Conservation (phyloP, 208 protist genomes). For the Leishmania tropica region DNA sequence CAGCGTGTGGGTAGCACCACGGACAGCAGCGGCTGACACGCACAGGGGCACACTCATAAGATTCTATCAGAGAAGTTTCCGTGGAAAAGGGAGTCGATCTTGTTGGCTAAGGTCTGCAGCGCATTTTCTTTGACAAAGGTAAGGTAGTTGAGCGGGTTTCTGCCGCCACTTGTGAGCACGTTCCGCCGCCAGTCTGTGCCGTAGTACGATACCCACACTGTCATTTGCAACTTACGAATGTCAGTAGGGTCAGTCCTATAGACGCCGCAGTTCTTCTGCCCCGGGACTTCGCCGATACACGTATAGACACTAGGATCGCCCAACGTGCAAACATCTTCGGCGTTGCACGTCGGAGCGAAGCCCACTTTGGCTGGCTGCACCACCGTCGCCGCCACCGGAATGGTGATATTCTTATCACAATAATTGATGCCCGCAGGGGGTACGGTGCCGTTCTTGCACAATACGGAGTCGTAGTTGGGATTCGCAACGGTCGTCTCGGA, state of each 20-base stretch:
- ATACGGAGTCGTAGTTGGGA: slow-evolving; percentile 36
- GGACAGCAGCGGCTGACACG: background rate
- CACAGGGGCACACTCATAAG: background rate
- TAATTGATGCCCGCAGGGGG: slow-evolving; percentile 17
- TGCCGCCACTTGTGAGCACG: slow-evolving; percentile 63
- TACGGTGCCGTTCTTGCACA: slow-evolving; percentile 12
- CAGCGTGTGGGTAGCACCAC: background rate
- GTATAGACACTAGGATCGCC: slow-evolving; percentile 24
- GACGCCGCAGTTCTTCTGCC: slow-evolving; percentile 75
- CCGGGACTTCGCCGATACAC: slow-evolving; percentile 66
- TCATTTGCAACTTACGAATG: slow-evolving; percentile 28
- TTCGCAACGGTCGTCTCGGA: slow-evolving; percentile 24
- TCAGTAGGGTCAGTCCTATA: slow-evolving; percentile 38
- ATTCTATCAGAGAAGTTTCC: slow-evolving; percentile 12
- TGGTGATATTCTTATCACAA: slow-evolving; percentile 30
- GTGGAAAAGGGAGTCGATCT: slow-evolving; percentile 32
- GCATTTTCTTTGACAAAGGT: slow-evolving; percentile 42
- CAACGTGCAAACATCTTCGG: slow-evolving; percentile 59
- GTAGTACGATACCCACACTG: slow-evolving; percentile 76
- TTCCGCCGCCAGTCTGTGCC: slow-evolving; percentile 63
- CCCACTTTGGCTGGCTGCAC: slow-evolving; percentile 70
- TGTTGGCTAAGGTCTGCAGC: slow-evolving; percentile 25
- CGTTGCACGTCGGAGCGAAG: slow-evolving; percentile 76
- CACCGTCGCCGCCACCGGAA: slow-evolving; percentile 9
- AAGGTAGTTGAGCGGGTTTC: slow-evolving; percentile 72